These are phyloP conservation scores for Stereum hirsutum DNA, from an alignment of 1,284 basidiomycete genomes.

Conservation along the genomic window DNA sequence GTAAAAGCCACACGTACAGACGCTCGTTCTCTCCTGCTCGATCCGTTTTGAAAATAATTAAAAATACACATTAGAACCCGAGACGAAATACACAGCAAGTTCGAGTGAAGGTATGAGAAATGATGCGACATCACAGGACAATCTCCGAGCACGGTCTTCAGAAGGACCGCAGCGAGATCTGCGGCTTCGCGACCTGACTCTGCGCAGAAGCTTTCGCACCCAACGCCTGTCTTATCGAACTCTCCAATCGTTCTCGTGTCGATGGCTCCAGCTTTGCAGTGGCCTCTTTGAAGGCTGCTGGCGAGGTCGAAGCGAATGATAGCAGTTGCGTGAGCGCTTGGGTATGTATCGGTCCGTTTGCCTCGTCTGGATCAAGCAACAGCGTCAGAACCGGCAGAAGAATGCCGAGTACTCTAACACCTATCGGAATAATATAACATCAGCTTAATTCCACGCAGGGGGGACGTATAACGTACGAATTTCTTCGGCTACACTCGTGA, in stretches of 20 bases:
- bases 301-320: slow-evolving; percentile 65
- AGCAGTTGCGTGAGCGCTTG: slow-evolving; percentile 73
- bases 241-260: slow-evolving; percentile 63
- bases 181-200: slow-evolving; percentile 46
- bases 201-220: slow-evolving; percentile 30
- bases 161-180: slow-evolving; percentile 75
- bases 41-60: too few species aligned
- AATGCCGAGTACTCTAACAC: slow-evolving; percentile 63
- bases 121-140: too few species aligned
- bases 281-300: slow-evolving; percentile 82
- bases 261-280: slow-evolving; percentile 59
- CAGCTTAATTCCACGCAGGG: slow-evolving; percentile 4
- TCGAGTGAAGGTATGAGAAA: too few species aligned
- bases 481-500: slow-evolving; percentile 47
- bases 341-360: slow-evolving; percentile 40
- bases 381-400: slow-evolving; percentile 75
- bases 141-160: too few species aligned
- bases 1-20: too few species aligned
- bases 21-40: too few species aligned
- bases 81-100: too few species aligned
- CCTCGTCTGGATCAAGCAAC: slow-evolving; percentile 51
- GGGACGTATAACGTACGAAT: slow-evolving; percentile 42
- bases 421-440: slow-evolving; percentile 23
- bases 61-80: too few species aligned
- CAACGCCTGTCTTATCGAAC: slow-evolving; percentile 70